Evolutionary conservation across 441 rosid species (phyloP), one percentile per base, ranked within the genome.

Genomic region (Brassica balearica): DNA sequence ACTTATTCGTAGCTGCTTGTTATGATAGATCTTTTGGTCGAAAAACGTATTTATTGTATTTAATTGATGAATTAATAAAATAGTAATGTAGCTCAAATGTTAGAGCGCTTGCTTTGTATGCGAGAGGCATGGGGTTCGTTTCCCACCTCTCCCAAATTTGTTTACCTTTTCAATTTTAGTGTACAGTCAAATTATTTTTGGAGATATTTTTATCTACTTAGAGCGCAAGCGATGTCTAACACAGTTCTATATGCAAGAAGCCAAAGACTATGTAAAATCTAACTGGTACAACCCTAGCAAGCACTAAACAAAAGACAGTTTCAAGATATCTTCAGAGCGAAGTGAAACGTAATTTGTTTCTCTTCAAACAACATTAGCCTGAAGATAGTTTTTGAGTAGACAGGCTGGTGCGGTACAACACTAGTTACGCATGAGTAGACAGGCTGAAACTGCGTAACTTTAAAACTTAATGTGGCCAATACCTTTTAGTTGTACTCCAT

Each of bases 91-190:
- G 51, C 51, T 43, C 51, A 43, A 43, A 43, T 43, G 51, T n/a
- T 43, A 95, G 95, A 89, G 98, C 92, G 91, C 96, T 88, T 91
- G 97, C 97, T 92, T 95, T 88, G 98, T 97, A 91, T 95, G 98
- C 92, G 94, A 91, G 98, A 94, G 97, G 94, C 84, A 94, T 92
- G 86, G 95, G 93, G 91, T 94, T 92, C 90, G 93, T 91, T 77
- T 92, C 98, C 96, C 83, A 92, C 96, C 85, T 89, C 92, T 94
- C 96, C 96, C 89, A 51, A 5, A 5, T 4, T 12, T 0, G 3
- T 53, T 6, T 14, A 3, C 43, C 9, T 8, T 38, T 38, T 38
- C 1, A 11, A 11, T 8, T 38, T 38, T 38, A 2, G 8, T 38
- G 43, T 38, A 38, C 43, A 8, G 43, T 38, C 9, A 38, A 38